Conservation (phyloP, 2,329 filamentous ascomycete genomes). For the Rhynchosporium agropyri region DNA sequence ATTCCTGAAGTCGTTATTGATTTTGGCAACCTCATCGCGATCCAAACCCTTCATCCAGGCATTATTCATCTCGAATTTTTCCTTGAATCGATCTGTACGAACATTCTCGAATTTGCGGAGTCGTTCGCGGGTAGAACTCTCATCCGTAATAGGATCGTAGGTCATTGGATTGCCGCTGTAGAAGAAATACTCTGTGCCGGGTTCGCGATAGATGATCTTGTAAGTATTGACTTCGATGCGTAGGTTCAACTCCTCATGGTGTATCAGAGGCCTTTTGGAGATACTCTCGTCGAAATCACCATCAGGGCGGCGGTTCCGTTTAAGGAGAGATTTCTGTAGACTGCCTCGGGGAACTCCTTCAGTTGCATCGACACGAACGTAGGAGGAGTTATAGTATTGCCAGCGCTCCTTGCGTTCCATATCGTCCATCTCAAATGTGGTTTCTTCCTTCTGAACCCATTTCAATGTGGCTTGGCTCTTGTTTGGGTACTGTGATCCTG, state of each 20-base stretch:
- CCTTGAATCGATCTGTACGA: slow-evolving; percentile 50
- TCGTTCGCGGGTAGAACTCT: slow-evolving; percentile 38
- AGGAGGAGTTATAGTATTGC: slow-evolving; percentile 96
- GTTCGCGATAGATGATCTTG: slow-evolving; percentile 75
- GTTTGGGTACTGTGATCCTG: slow-evolving; percentile 58
- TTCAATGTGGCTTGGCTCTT: slow-evolving; percentile 72
- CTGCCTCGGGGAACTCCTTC: slow-evolving; percentile 70
- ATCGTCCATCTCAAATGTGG: slow-evolving; percentile 85
- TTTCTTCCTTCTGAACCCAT: slow-evolving; percentile 67
- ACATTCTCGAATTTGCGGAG: slow-evolving; percentile 42
- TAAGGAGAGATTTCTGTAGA: slow-evolving; percentile 69
- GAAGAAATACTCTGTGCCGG: slow-evolving; percentile 70
- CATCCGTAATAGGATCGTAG: slow-evolving; percentile 43
- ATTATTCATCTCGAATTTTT: slow-evolving; percentile 56
- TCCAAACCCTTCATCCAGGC: slow-evolving; percentile 53
- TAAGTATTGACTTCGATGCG: slow-evolving; percentile 78
- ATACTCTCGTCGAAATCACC: slow-evolving; percentile 65
- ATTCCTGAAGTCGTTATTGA: slow-evolving; percentile 50
- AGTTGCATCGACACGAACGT: slow-evolving; percentile 84
- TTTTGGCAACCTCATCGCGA: slow-evolving; percentile 52
- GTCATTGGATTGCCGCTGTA: slow-evolving; percentile 51
- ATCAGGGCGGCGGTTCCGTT: slow-evolving; percentile 66
- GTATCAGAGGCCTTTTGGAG: slow-evolving; percentile 60
- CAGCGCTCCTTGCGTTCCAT: slow-evolving; percentile 81
- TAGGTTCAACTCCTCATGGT: slow-evolving; percentile 68